phyloP scores from a whole-genome alignment of 768 basidiomycete genomes.

The Auricularia heimuer region DNA sequence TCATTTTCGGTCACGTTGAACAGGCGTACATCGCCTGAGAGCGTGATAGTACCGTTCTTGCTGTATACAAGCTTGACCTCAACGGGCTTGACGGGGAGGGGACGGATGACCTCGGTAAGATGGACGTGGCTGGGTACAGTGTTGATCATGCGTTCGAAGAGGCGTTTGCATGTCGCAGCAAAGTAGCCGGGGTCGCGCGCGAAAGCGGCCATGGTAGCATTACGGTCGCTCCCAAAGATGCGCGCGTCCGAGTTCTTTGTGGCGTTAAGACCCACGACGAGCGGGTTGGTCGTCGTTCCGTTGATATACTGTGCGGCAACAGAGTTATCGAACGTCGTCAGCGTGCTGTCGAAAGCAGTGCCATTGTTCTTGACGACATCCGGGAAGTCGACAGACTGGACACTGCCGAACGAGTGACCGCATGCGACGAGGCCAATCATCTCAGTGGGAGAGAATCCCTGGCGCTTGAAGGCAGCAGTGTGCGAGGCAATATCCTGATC shows the following conservation, averaged over 20 bases:
- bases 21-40: background rate
- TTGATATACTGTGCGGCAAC: constrained; percentile 31
- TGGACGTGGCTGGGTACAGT: constrained; percentile 35
- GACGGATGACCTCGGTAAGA: constrained; percentile 29
- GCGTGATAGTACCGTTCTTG: background rate
- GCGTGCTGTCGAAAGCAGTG: constrained; percentile 6
- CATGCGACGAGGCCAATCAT: constrained; percentile 46
- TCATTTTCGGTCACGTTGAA: background rate
- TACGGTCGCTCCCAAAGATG: constrained; percentile 31
- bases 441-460: constrained; percentile 34
- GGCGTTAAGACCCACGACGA: constrained; percentile 26
- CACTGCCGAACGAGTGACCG: constrained; percentile 42
- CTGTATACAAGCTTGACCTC: background rate
- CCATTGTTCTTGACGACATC: constrained; percentile 22
- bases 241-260: constrained; percentile 31
- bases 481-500: constrained; percentile 29
- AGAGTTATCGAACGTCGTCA: constrained; percentile 4
- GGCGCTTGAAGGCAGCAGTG: constrained; percentile 30
- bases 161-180: constrained; percentile 27
- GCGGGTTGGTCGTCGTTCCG: constrained; percentile 30
- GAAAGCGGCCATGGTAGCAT: constrained; percentile 32
- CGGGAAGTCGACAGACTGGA: constrained; percentile 35
- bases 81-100: background rate
- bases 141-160: constrained; percentile 39
- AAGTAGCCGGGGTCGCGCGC: constrained; percentile 23